Percentiles rank a stretch among this genome's conserved stretches.
Conservation (phyloP, 108 stramenopile species). For the Cyclostephanos invisitatus region DNA sequence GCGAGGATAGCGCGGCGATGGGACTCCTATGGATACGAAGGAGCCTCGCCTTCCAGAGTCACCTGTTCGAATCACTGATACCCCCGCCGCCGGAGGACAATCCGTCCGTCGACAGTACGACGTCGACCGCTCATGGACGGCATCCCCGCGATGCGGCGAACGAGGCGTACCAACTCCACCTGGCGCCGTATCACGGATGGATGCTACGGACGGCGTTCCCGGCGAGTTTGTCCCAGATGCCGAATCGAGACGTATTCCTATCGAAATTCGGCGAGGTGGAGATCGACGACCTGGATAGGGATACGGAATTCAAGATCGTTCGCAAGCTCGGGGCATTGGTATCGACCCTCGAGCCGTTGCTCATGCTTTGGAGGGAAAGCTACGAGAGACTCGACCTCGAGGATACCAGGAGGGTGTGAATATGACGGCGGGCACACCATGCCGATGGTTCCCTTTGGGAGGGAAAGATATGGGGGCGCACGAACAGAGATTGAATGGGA, state of each 20-base stretch:
- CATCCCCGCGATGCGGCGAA: constrained; percentile 47
- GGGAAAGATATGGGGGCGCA: too few species aligned
- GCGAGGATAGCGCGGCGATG: constrained; percentile 62
- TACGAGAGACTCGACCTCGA: constrained; percentile 52
- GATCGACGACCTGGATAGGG: constrained; percentile 25
- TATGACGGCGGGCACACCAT: too few species aligned
- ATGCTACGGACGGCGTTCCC: constrained; percentile 41
- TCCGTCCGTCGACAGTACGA: too few species aligned
- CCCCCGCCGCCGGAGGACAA: neutral
- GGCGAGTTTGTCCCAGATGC: constrained; percentile 33
- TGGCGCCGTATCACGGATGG: constrained; percentile 56
- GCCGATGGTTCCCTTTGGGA: too few species aligned
- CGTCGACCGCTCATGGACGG: too few species aligned
- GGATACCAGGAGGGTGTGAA: constrained; percentile 26
- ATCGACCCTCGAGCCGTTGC: constrained; percentile 40
- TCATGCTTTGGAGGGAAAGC: constrained; percentile 42
- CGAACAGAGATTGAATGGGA: too few species aligned
- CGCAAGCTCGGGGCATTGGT: constrained; percentile 40
- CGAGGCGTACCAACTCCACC: constrained; percentile 35
- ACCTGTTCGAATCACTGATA: constrained; percentile 46
- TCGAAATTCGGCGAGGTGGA: constrained; percentile 49
- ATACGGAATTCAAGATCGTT: constrained; percentile 30
- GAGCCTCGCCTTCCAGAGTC: constrained; percentile 53
- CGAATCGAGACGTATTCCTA: constrained; percentile 24
- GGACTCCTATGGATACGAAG: constrained; percentile 68